A percentile compares a stretch with the other conserved stretches of the same genome.
Evolutionary conservation across 352 stramenopile species (phyloP).

Genomic region (Hyaloperonospora arabidopsidis): DNA sequence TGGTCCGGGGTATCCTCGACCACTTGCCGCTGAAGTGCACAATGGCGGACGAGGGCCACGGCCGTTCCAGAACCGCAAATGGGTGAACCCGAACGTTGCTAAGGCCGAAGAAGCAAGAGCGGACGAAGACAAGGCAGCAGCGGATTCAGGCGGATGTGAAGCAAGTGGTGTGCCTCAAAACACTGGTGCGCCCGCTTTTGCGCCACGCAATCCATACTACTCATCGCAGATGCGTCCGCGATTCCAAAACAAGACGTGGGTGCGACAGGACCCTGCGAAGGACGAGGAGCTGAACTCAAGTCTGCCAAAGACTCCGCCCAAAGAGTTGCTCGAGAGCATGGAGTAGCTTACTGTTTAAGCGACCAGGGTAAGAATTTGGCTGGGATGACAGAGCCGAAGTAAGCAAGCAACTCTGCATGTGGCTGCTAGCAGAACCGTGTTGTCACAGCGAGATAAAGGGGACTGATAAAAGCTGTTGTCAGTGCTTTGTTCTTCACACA

Average conservation of each 20-base stretch:
- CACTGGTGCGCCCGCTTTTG: slow-evolving; percentile 29
- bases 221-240: slow-evolving; percentile 63
- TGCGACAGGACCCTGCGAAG: slow-evolving; percentile 59
- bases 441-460: neutral
- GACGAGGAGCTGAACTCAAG: slow-evolving; percentile 69
- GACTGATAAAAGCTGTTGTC: no score
- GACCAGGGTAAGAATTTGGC: slow-evolving; percentile 1
- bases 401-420: neutral
- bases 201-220: slow-evolving; percentile 62
- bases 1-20: slow-evolving; percentile 24
- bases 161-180: slow-evolving; percentile 8
- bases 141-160: slow-evolving; percentile 13
- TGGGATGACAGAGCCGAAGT: neutral
- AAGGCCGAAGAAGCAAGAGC: slow-evolving; percentile 40
- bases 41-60: slow-evolving; percentile 34
- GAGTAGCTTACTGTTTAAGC: slow-evolving; percentile 20
- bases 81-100: slow-evolving; percentile 74
- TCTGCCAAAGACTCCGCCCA: slow-evolving; percentile 65
- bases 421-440: neutral
- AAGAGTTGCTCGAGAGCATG: slow-evolving; percentile 41
- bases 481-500: no score
- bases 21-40: slow-evolving; percentile 19
- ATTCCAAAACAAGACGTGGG: slow-evolving; percentile 87
- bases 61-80: slow-evolving; percentile 75
- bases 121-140: slow-evolving; percentile 21